phyloP scores from a whole-genome alignment of 768 basidiomycete genomes.

The Leccinum boreale region DNA sequence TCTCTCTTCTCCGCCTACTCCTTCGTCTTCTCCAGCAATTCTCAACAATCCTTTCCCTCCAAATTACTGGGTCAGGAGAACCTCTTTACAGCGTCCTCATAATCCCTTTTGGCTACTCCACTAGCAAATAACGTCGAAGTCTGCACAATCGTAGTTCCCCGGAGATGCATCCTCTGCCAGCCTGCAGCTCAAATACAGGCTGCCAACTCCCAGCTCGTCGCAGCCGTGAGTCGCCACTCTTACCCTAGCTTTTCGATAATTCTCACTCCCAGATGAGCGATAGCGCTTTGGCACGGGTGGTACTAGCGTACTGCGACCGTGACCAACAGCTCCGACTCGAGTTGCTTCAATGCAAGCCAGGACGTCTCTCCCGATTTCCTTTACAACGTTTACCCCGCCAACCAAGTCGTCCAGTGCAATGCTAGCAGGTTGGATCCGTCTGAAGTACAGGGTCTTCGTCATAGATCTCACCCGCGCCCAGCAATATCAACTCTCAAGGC shows the following conservation, averaged over 20 bases:
- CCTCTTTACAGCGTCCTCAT: conserved; percentile 62
- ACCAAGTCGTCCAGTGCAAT: conserved; percentile 63
- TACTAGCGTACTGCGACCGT: conserved; percentile 65
- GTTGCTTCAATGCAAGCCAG: conserved; percentile 55
- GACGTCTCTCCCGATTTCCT: conserved; percentile 51
- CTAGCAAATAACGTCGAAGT: conserved; percentile 60
- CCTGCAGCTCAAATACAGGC: conserved; percentile 62
- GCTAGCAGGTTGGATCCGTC: conserved; percentile 53
- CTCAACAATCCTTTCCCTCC: conserved; percentile 64
- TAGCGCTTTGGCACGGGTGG: conserved; percentile 67
- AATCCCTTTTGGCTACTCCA: conserved; percentile 65
- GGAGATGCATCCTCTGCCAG: conserved; percentile 37
- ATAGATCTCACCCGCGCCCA: conserved; percentile 20
- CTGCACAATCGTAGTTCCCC: conserved; percentile 56
- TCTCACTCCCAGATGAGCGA: conserved; percentile 50
- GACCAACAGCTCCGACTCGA: conserved; percentile 43
- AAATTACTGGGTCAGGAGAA: conserved; percentile 55
- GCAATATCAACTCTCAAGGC: conserved; percentile 58
- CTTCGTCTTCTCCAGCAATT: conserved; percentile 42
- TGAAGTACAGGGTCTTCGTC: conserved; percentile 38
- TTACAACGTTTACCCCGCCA: conserved; percentile 60
- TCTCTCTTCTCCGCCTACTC: conserved; percentile 38
- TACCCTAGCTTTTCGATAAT: not conserved
- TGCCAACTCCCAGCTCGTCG: conserved; percentile 66
- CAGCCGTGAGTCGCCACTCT: conserved; percentile 54